phyloP scores from a whole-genome alignment of 202 grass and related monocot species.

The Panicum virgatum region DNA sequence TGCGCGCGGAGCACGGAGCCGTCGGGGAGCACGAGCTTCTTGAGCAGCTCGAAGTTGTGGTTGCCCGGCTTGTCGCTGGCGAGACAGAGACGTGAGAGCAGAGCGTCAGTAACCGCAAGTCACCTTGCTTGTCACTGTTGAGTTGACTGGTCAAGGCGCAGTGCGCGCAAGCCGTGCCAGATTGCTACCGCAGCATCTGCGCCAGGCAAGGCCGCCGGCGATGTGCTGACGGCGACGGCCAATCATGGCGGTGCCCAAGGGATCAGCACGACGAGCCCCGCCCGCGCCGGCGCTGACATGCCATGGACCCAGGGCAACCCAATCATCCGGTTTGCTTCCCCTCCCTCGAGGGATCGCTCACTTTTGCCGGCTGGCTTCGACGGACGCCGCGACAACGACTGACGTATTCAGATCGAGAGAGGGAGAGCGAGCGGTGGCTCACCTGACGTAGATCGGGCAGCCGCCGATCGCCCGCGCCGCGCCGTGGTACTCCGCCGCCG shows the following conservation, averaged over 20 bases:
- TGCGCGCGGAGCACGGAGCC: conserved; percentile 76
- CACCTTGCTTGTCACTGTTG: background rate
- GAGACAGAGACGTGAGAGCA: background rate
- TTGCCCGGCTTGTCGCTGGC: conserved; percentile 79
- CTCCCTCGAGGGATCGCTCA: background rate
- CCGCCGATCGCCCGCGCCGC: conserved; percentile 79
- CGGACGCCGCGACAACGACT: background rate
- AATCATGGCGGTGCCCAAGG: background rate
- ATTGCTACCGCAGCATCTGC: background rate
- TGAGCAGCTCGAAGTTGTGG: conserved; percentile 79
- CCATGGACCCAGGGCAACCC: background rate
- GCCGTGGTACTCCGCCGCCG: conserved; percentile 86
- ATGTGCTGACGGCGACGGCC: background rate
- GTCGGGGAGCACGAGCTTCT: conserved; percentile 77
- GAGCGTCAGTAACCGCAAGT: background rate
- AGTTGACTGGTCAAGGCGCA: background rate
- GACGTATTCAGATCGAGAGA: background rate
- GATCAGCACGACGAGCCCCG: background rate
- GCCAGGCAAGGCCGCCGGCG: background rate
- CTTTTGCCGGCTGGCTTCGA: background rate
- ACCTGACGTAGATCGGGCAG: conserved; percentile 69
- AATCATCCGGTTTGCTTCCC: conserved; percentile 18
- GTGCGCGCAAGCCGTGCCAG: background rate
- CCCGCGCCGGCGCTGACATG: background rate
- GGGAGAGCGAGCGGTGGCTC: background rate